Base-by-base conservation (phyloP, 441 rosid species). In the Pelargonium australe region DNA sequence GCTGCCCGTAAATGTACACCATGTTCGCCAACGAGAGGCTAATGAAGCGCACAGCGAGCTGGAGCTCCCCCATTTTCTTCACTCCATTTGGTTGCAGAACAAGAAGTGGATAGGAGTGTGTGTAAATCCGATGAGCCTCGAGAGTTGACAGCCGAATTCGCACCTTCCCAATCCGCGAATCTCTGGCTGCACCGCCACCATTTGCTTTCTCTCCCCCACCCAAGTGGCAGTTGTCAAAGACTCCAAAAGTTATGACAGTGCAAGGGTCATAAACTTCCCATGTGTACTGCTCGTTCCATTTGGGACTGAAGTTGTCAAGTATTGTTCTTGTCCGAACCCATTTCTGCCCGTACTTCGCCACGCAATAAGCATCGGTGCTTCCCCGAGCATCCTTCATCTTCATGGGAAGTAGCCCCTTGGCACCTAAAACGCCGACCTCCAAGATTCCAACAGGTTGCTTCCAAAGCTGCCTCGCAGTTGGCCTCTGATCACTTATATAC, bases 211-310 rank as follows among this genome's bases (percentile, higher is more conserved):
- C 97, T 58, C 85, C 91, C 63, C 92, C 95, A 76, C 84, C 88
- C 73, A 94, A 77, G 75, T 94, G 99, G 14, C 91, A 86, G 69
- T 94, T 94, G 79, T 94, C 99, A 68, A 86, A 94, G 0, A 94
- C 99, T 31, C 99, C 99, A 68, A 94, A 80, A 4, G 97, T 94
- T 63, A 94, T 73, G 44, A 94, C 99, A 1, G 99, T 94, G 74
- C 97, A 94, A 2, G 99, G 97, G 83, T 94, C 97, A 5, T 75
- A 89, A 67, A 91, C 99, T 78, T 94, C 99, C 97, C 99, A 94
- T n/a, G 96, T 94, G 66, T 94, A 94, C 58, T 94, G 99, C 79
- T 94, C 99, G 8, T 94, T 91, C 99, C 99, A 91, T 79, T 81
- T 94, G 4, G 99, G 99, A 0, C 75, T 84, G 78, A 85, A 87